Conservation (phyloP, 2,329 filamentous ascomycete species). For the Thielaviopsis ethacetica region DNA sequence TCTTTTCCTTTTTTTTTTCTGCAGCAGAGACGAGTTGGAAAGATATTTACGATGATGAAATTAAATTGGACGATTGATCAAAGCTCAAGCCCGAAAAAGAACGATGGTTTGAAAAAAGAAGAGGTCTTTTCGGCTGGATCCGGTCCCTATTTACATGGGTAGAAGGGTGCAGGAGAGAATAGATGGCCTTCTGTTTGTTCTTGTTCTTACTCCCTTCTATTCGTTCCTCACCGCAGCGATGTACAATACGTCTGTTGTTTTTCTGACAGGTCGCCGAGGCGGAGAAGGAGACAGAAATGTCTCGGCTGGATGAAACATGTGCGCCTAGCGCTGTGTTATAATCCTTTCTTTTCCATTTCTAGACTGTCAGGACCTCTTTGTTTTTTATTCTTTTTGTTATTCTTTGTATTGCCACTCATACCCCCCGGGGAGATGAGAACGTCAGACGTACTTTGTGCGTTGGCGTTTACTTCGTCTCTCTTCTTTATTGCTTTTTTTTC, state of each 20-base stretch:
- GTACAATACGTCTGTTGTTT: not conserved
- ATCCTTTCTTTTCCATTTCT: not conserved
- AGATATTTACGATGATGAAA: not conserved
- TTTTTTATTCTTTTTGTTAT: not conserved
- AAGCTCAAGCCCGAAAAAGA: not conserved
- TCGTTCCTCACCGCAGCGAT: not conserved
- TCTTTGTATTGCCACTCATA: conserved; percentile 4
- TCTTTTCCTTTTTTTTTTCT: not conserved
- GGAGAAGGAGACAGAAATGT: not conserved
- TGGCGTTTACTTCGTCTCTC: not conserved
- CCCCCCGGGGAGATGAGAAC: not conserved
- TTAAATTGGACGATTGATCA: not conserved
- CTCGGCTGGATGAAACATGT: not conserved
- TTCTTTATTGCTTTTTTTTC: not conserved
- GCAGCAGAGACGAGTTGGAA: not conserved
- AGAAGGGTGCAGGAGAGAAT: not conserved
- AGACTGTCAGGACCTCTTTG: not conserved
- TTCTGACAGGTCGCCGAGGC: not conserved
- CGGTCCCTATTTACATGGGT: not conserved
- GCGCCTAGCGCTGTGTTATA: not conserved
- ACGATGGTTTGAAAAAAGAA: not conserved
- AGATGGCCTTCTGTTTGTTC: not conserved
- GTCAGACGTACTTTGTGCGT: not conserved
- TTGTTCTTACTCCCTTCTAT: not conserved
- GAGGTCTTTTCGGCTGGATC: not conserved